Percentiles rank a stretch among this genome's conserved stretches.
Evolutionary conservation across 2,329 filamentous ascomycete genomes (phyloP).

Genomic region (Xylariaceae sp.): DNA sequence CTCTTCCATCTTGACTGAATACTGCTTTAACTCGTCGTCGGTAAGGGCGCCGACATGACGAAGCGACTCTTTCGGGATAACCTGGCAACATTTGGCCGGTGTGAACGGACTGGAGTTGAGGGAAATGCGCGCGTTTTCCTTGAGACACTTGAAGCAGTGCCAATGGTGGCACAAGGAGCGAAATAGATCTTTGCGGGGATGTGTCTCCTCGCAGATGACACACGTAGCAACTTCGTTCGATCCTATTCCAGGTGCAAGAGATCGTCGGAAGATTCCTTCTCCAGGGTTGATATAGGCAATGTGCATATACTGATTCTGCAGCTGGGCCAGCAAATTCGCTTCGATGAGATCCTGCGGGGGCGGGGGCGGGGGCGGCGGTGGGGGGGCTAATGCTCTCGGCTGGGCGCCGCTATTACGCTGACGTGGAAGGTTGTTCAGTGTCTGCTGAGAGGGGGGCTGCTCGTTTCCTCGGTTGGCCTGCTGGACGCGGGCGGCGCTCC

Average conservation of each 20-base stretch:
- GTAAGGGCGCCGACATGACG: neutral
- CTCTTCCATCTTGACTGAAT: conserved; percentile 27
- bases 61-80: conserved; percentile 19
- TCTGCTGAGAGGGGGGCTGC: too few relatives aligned
- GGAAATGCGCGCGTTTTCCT: neutral
- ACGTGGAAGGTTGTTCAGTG: too few relatives aligned
- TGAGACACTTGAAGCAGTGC: conserved; percentile 25
- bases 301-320: too few relatives aligned
- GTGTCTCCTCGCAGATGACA: conserved; percentile 10
- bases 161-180: conserved; percentile 5
- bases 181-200: neutral
- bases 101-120: conserved; percentile 25
- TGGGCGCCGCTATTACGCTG: too few relatives aligned
- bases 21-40: conserved; percentile 11
- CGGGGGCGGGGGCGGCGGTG: too few relatives aligned
- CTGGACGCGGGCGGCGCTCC: neutral
- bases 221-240: neutral
- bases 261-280: too few relatives aligned
- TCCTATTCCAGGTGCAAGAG: too few relatives aligned
- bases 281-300: too few relatives aligned
- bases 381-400: too few relatives aligned
- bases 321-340: too few relatives aligned
- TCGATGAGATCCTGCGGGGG: too few relatives aligned
- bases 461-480: neutral
- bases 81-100: conserved; percentile 28